Conservation (phyloP, 2,329 filamentous ascomycete genomes). For the Fusarium cyanostomum region DNA sequence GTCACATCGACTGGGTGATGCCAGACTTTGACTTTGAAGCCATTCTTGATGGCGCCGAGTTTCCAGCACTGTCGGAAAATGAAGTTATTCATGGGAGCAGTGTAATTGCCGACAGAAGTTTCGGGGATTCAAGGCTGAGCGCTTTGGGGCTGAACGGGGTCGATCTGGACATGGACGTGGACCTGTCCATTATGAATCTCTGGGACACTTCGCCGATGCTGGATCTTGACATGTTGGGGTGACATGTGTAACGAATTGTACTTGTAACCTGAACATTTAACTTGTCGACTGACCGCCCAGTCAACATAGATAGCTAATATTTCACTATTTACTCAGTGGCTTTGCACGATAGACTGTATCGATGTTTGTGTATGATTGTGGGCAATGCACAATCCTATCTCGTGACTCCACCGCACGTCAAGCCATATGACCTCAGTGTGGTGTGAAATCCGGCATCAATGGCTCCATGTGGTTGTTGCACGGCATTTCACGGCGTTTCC, state of each 20-base stretch:
- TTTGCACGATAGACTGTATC: no score
- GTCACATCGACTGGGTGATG: constrained; percentile 22
- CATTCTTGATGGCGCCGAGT: neutral
- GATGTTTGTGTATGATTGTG: no score
- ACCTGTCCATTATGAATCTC: constrained; percentile 20
- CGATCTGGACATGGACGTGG: constrained; percentile 21
- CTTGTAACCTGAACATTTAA: neutral
- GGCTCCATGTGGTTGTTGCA: no score
- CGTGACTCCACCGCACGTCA: no score
- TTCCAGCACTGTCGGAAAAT: neutral
- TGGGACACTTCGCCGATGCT: neutral
- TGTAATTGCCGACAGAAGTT: neutral
- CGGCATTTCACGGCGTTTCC: no score
- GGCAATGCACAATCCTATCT: no score
- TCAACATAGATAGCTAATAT: no score
- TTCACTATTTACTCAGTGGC: no score
- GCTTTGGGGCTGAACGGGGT: constrained; percentile 8
- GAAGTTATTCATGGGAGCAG: neutral
- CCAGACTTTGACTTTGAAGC: constrained; percentile 31
- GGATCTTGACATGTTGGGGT: neutral
- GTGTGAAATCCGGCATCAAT: no score
- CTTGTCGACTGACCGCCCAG: no score
- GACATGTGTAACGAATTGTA: neutral
- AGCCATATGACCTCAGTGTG: no score
- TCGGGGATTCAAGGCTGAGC: constrained; percentile 10